Evolutionary conservation across 805 yeast species (phyloP).

Genomic region (Saccharomycopsis fodiens): DNA sequence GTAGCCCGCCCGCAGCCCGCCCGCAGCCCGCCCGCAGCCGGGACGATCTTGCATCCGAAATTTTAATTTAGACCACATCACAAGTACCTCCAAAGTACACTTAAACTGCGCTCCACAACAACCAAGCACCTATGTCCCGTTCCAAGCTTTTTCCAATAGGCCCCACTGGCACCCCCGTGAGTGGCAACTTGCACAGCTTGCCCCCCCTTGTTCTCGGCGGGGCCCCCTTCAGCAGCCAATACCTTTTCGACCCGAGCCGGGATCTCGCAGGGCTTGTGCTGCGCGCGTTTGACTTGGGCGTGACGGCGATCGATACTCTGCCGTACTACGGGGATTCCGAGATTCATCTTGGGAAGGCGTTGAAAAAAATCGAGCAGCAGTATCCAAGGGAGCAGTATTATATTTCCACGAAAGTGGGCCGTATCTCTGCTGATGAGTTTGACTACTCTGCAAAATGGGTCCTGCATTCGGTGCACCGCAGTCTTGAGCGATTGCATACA

Average conservation of each 20-base stretch:
- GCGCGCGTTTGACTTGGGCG: slow-evolving; percentile 58
- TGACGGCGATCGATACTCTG: slow-evolving; percentile 76
- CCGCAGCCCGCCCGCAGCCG: no score
- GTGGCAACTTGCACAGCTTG: slow-evolving; percentile 21
- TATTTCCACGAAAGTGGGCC: slow-evolving; percentile 82
- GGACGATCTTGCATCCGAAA: no score
- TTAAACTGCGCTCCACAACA: no score
- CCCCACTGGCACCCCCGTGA: slow-evolving; percentile 1
- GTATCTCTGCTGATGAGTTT: slow-evolving; percentile 59
- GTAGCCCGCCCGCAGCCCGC: no score
- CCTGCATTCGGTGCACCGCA: slow-evolving; percentile 54
- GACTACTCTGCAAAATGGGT: slow-evolving; percentile 64
- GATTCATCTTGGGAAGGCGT: slow-evolving; percentile 58
- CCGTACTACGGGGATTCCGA: slow-evolving; percentile 94
- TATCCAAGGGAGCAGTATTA: slow-evolving; percentile 54
- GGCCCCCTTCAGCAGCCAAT: slow-evolving; percentile 78
- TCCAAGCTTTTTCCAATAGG: no score
- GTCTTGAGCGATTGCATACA: slow-evolving; percentile 59
- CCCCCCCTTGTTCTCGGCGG: slow-evolving; percentile 77
- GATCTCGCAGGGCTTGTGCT: slow-evolving; percentile 52
- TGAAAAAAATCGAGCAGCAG: slow-evolving; percentile 32
- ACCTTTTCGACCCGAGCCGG: slow-evolving; percentile 57
- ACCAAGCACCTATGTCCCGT: no score
- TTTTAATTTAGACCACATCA: no score
- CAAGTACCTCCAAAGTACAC: no score